Percentiles rank a stretch among this genome's conserved stretches.
Conservation (phyloP, 2,329 filamentous ascomycete genomes). For the Aspergillus viridinutans region DNA sequence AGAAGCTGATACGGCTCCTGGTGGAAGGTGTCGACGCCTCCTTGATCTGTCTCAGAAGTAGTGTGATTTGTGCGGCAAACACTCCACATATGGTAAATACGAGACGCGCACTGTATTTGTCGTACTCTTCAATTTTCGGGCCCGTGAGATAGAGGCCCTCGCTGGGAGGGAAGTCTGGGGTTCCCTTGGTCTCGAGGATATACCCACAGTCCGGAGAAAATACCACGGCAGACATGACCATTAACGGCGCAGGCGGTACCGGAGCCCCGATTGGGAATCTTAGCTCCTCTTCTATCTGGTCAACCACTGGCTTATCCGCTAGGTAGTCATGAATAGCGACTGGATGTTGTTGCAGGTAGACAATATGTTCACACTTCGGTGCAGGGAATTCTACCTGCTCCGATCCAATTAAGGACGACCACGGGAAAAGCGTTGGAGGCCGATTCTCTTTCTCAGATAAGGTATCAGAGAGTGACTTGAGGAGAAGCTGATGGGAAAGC, state of each 20-base stretch:
- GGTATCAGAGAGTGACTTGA: slow-evolving; percentile 64
- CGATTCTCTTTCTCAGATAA: slow-evolving; percentile 60
- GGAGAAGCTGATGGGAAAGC: slow-evolving; percentile 62
- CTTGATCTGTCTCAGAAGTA: slow-evolving; percentile 60
- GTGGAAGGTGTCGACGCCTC: slow-evolving; percentile 63
- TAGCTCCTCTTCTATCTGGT: slow-evolving; percentile 56
- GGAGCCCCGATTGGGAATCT: slow-evolving; percentile 56
- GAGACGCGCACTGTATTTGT: slow-evolving; percentile 49
- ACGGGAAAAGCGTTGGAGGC: slow-evolving; percentile 61
- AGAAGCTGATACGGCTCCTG: slow-evolving; percentile 60
- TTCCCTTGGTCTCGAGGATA: slow-evolving; percentile 57
- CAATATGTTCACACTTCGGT: slow-evolving; percentile 82
- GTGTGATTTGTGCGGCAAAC: slow-evolving; percentile 50
- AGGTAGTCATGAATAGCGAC: slow-evolving; percentile 27
- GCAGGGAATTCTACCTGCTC: slow-evolving; percentile 46
- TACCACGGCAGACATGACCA: slow-evolving; percentile 57
- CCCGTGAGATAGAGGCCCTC: slow-evolving; percentile 52
- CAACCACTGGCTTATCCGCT: slow-evolving; percentile 36
- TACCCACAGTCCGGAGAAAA: slow-evolving; percentile 67
- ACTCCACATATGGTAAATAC: slow-evolving; percentile 50
- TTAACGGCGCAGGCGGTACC: slow-evolving; percentile 47
- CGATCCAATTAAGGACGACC: slow-evolving; percentile 64
- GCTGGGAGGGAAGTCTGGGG: slow-evolving; percentile 50
- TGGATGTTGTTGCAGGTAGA: slow-evolving; percentile 68
- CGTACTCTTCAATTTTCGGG: slow-evolving; percentile 55